Evolutionary conservation across 2,329 filamentous ascomycete species (phyloP), one percentile per base, ranked within the genome.

Genomic region (Pyrenochaeta sp.): DNA sequence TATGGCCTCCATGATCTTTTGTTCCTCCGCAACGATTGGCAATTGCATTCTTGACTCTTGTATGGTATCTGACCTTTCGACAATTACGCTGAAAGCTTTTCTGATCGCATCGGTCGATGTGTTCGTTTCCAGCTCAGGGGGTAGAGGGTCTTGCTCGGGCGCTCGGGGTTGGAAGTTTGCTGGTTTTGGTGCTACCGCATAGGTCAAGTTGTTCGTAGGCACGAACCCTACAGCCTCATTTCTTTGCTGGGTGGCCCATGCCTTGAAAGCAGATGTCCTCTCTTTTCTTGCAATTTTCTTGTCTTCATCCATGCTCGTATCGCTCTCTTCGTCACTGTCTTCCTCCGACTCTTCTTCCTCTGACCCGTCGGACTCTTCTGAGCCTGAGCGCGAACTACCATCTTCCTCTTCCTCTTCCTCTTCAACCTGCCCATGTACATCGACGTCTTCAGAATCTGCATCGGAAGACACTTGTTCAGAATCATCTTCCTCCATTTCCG

Each of bases 1-100:
- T 35, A 99, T 90, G 1, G 92, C 91, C 72, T 99, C 94, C 92
- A 99, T 97, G 20, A 99, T 92, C 62, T 88, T 91, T 67, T 99
- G 94, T 71, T 99, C 94, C 69, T 97, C 92, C 2, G 89, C 89
- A 2, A 97, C 90, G 1, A 99, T 89, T 0, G 94, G 94, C 11
- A 99, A 79, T 42, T 88, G 84, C 32, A 95, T 71, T 9, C 94
- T 85, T 8, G 86, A 83, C 34, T 86, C 82, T 67, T 96, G 90
- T 15, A 97, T 88, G 13, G 88, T 86, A 4, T 85, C 74, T 0
- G 82, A 75, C 44, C 94, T 83, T 26, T 82, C 75, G 2, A 96
- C 85, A 1, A 82, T 71, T 1, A 96, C 86, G 48, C 85, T 87
- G 66, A 85, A 92, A 1, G 87, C 88, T 63, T 92, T 93, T 48